Percentiles rank a stretch among this genome's conserved stretches.
phyloP scores from a whole-genome alignment of 768 basidiomycete genomes.

The Candolleomyces efflorescens region DNA sequence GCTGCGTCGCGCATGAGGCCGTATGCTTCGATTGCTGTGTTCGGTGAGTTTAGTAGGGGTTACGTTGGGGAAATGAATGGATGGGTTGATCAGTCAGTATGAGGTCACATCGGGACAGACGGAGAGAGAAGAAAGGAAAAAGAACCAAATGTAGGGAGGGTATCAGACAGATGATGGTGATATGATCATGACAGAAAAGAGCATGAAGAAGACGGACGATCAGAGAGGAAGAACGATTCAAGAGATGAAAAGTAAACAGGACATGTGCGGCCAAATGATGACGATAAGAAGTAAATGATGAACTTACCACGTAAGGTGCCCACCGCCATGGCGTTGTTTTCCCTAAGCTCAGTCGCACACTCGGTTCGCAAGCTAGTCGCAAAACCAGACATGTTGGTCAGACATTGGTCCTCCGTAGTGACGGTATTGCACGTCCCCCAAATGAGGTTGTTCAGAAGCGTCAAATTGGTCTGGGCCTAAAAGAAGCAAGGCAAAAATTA shows the following conservation, averaged over 20 bases:
- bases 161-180: no score
- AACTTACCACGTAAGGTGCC: slow-evolving; percentile 52
- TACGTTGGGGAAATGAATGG: no score
- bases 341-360: slow-evolving; percentile 55
- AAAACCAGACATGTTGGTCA: slow-evolving; percentile 66
- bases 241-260: no score
- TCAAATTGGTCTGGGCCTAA: slow-evolving; percentile 62
- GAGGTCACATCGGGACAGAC: neutral
- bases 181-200: no score
- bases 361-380: slow-evolving; percentile 39
- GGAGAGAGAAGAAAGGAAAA: neutral
- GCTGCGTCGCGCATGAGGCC: slow-evolving; percentile 54
- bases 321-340: slow-evolving; percentile 47
- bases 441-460: slow-evolving; percentile 59
- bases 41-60: neutral
- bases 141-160: neutral
- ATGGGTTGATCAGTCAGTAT: no score
- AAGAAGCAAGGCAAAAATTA: neutral
- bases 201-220: no score
- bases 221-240: no score
- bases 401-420: slow-evolving; percentile 44
- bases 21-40: slow-evolving; percentile 59
- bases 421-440: slow-evolving; percentile 81
- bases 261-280: no score
- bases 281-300: neutral